Evolutionary conservation across 2,329 filamentous ascomycete genomes (phyloP), one percentile per base, ranked within the genome.

Genomic region (Colletotrichum sp.): DNA sequence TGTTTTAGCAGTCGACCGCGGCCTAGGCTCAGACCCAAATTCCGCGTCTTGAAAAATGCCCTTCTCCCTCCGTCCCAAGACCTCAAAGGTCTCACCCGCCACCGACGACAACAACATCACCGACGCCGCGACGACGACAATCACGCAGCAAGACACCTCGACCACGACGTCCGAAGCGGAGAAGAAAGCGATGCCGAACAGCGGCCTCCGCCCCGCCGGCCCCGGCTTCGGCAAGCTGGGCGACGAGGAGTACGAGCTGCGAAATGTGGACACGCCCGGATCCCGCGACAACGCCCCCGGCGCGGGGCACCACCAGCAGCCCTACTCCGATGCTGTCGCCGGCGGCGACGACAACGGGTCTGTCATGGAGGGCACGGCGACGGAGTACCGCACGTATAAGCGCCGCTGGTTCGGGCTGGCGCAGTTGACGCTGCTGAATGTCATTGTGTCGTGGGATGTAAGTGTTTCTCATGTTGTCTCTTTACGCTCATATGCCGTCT

Each of bases 391-490:
- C 69, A 87, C 86, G 13, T 99, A 99, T 83, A 96, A 94, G 86
- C 91, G 95, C 81, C 91, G 97, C 60, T 99, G 95, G 93, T 95
- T 98, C 83, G 97, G 97, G 1, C 88, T 99, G 68, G 86, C 91
- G 26, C 95, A 98, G 85, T 86, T 99, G 82, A 94, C 96, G 8
- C 85, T 99, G 81, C 88, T 99, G 85, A 99, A 99, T 83, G 94
- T 98, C 72, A 92, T 99, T 77, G 94, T 98, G 57, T 98, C 95
- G 82, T 99, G 96, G 96, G 95, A 98, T 91, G 95, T 97, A 90
- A 89, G 95, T 93, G 44, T 52, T 21, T 52, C 6, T 52, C 44
- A 52, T 24, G 7, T 32, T 67, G 13, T 13, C 15, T 15, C 18
- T n/a, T 67, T 62, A 5, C 36, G 5, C 36, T 10, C 34, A n/a